Conservation (phyloP, 495 filamentous ascomycete species). For the Mycothermus thermophilus region DNA sequence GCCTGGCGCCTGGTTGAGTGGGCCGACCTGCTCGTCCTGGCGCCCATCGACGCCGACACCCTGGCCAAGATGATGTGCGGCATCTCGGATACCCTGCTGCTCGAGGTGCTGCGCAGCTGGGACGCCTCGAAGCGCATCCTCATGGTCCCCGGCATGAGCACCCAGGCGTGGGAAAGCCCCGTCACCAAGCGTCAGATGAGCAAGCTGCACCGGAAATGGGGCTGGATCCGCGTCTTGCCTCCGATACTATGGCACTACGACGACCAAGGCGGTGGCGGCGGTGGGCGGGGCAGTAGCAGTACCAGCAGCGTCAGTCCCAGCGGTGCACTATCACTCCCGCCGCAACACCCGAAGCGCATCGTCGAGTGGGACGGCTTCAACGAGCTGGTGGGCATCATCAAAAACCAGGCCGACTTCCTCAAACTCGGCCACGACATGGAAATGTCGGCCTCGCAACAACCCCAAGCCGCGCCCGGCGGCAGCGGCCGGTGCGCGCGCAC, state of each 20-base stretch:
- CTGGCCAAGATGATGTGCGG: constrained; percentile 74
- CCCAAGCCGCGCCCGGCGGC: constrained; percentile 12
- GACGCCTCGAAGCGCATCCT: constrained; percentile 70
- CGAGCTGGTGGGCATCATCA: constrained; percentile 49
- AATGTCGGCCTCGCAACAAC: constrained; percentile 27
- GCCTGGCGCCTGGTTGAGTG: constrained; percentile 66
- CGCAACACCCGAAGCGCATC: no score
- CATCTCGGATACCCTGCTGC: constrained; percentile 55
- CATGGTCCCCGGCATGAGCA: constrained; percentile 70
- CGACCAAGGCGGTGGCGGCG: no score
- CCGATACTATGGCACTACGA: constrained; percentile 65
- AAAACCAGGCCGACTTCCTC: constrained; percentile 51
- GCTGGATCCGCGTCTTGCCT: constrained; percentile 58
- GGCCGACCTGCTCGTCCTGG: constrained; percentile 74
- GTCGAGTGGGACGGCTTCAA: constrained; percentile 55
- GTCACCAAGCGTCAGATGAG: constrained; percentile 69
- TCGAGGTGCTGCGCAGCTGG: constrained; percentile 68
- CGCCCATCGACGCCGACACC: constrained; percentile 69
- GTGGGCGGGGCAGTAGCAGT: no score
- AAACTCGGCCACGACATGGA: constrained; percentile 46
- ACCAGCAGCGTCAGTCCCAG: constrained; percentile 28
- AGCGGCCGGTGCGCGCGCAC: constrained; percentile 16
- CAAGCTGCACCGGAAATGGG: constrained; percentile 68
- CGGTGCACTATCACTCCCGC: no score
- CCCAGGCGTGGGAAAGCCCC: constrained; percentile 72